These are phyloP conservation scores for Rhodotorula diobovata DNA, from an alignment of 768 basidiomycete genomes.

Conservation along the genomic window DNA sequence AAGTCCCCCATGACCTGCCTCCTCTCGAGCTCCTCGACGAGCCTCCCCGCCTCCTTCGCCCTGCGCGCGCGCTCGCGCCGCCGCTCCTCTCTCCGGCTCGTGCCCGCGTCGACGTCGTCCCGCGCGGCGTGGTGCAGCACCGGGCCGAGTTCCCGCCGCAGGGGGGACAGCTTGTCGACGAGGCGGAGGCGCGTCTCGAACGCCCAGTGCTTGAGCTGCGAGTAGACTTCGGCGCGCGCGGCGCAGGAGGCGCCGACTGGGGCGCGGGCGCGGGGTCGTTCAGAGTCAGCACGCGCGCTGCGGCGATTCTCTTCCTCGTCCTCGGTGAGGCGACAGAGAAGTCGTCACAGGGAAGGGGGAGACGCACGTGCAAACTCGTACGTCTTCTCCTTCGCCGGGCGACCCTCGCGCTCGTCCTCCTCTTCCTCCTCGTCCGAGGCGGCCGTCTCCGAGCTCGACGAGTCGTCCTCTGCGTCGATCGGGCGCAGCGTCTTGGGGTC, in stretches of 20 bases:
- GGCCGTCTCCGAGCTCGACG: background rate
- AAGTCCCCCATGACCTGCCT: background rate
- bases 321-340: no score
- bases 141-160: background rate
- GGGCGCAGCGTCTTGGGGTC: background rate
- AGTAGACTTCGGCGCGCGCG: constrained; percentile 6
- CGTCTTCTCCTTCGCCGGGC: background rate
- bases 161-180: background rate
- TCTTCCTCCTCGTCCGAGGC: constrained; percentile 2
- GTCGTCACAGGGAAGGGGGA: background rate
- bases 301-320: no score
- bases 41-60: constrained; percentile 2
- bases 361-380: constrained; percentile 16
- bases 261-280: no score
- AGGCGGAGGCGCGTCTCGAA: background rate
- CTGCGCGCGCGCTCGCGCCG: background rate
- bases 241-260: constrained; percentile 23
- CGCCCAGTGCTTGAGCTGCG: constrained; percentile 8
- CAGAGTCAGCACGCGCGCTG: background rate
- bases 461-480: background rate
- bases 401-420: constrained; percentile 3
- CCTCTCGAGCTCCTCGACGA: background rate
- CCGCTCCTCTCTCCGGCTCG: background rate
- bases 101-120: background rate
- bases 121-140: background rate